Evolutionary conservation across 2,329 filamentous ascomycete genomes (phyloP).

Genomic region (Neopestalotiopsis clavispora): DNA sequence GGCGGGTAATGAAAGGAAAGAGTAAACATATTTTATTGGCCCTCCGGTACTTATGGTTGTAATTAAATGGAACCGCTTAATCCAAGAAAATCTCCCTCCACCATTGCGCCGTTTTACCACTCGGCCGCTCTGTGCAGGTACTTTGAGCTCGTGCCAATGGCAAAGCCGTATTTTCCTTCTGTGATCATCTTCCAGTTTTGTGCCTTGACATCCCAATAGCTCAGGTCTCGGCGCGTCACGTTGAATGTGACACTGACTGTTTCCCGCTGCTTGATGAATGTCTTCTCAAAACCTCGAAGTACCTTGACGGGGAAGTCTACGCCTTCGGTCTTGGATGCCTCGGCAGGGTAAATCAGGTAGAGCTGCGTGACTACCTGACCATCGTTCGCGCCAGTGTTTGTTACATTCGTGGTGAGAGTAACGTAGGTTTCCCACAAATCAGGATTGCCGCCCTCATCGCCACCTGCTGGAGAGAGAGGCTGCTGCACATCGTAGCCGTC

Average conservation of each 20-base stretch:
- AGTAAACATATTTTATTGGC: not conserved
- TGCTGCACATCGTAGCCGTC: slow-evolving; percentile 57
- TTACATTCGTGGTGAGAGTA: slow-evolving; percentile 53
- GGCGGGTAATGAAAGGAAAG: not conserved
- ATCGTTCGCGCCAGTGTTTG: slow-evolving; percentile 53
- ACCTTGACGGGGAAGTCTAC: slow-evolving; percentile 70
- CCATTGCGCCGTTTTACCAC: slow-evolving; percentile 16
- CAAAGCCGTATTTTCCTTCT: slow-evolving; percentile 46
- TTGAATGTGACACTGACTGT: slow-evolving; percentile 58
- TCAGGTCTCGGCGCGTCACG: slow-evolving; percentile 71
- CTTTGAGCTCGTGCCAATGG: slow-evolving; percentile 42
- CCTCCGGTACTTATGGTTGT: not conserved
- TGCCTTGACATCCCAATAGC: slow-evolving; percentile 70
- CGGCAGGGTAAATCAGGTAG: slow-evolving; percentile 48
- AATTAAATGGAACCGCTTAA: not conserved
- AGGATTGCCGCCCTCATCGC: slow-evolving; percentile 71
- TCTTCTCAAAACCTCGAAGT: slow-evolving; percentile 77
- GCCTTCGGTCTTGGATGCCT: slow-evolving; percentile 20
- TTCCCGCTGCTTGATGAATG: slow-evolving; percentile 60
- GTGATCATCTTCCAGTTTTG: slow-evolving; percentile 73
- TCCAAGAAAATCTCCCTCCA: not conserved
- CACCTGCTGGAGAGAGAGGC: slow-evolving; percentile 66
- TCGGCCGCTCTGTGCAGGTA: slow-evolving; percentile 24
- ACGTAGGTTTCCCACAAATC: slow-evolving; percentile 65
- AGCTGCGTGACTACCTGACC: slow-evolving; percentile 54